phyloP scores from a whole-genome alignment of 148 eudicot genomes.

The Arbutus unedo region DNA sequence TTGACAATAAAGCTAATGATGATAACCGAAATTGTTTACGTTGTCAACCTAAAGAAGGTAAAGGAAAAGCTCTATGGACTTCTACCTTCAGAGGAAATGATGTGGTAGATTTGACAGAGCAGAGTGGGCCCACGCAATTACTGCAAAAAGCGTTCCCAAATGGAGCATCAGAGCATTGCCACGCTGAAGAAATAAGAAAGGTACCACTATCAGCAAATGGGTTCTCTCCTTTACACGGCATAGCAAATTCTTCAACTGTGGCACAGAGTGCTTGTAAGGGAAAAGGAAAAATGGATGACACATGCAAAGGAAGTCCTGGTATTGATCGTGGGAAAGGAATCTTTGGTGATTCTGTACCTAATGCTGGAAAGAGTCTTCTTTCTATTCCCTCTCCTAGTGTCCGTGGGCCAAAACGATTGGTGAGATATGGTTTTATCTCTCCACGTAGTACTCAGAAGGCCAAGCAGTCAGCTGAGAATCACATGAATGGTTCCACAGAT shows the following conservation, averaged over 20 bases:
- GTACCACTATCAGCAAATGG: conserved; percentile 18
- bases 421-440: conserved; percentile 79
- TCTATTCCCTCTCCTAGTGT: conserved; percentile 30
- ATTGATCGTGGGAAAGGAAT: conserved; percentile 23
- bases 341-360: conserved; percentile 24
- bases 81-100: conserved; percentile 14
- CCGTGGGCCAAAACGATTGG: conserved; percentile 54
- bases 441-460: conserved; percentile 68
- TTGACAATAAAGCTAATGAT: conserved; percentile 22
- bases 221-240: conserved; percentile 19
- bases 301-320: conserved; percentile 24
- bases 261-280: conserved; percentile 31
- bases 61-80: conserved; percentile 24
- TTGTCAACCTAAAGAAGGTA: conserved; percentile 21
- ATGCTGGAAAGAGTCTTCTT: conserved; percentile 28
- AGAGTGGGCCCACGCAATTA: conserved; percentile 7
- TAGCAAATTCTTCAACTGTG: conserved; percentile 17
- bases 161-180: conserved; percentile 16
- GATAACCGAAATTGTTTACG: conserved; percentile 24
- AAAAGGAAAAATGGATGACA: conserved; percentile 35
- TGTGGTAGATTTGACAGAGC: conserved; percentile 31
- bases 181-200: conserved; percentile 20
- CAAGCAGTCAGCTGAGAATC: conserved; percentile 38
- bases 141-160: conserved; percentile 21
- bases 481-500: conserved; percentile 21